Evolutionary conservation across 2,329 filamentous ascomycete genomes (phyloP), one percentile per base, ranked within the genome.

Genomic region (Fusarium protoensiforme): DNA sequence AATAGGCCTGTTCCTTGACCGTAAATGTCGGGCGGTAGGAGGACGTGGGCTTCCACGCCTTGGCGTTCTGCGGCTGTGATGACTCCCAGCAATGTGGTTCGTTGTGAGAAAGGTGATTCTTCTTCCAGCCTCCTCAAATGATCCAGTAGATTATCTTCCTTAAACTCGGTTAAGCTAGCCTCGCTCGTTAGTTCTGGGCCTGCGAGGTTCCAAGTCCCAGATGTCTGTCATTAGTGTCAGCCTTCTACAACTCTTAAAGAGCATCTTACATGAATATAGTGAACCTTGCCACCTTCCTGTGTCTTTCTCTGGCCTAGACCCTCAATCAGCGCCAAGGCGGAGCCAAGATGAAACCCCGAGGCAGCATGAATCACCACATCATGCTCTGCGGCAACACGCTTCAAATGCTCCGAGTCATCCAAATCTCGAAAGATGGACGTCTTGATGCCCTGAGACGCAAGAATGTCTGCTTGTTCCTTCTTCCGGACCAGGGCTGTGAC

Each of bases 401-500:
- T 57, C 35, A 57, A 20, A 39, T 57, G 16, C 10, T 39, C 54
- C 14, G 22, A 38, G 22, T 57, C 54, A 5, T 39, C 54, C 4
- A 57, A 14, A 5, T 38, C 54, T n/a, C 35, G 54, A 39, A 57
- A 57, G 10, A 39, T 38, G 4, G 24, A 27, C 2, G 54, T 14
- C 16, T 38, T 20, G 2, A 57, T 5, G 2, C 16, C 54, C 1
- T 39, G 33, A 29, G 54, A 29, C 2, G 14, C 16, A 38, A 57
- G 22, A 7, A 39, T 10, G 6, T 57, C 54, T 18, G 54, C 54
- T 13, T 57, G 54, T 2, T 57, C 69, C 27, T 63, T 43, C 38
- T 62, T 67, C 16, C 69, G 43, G 27, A 70, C 67, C 14, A 61
- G 53, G 0, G 61, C 57, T 7, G 67, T 63, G 41, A 70, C 53